Evolutionary conservation across 2,329 filamentous ascomycete species (phyloP).

Genomic region (Pyricularia pennisetigena): DNA sequence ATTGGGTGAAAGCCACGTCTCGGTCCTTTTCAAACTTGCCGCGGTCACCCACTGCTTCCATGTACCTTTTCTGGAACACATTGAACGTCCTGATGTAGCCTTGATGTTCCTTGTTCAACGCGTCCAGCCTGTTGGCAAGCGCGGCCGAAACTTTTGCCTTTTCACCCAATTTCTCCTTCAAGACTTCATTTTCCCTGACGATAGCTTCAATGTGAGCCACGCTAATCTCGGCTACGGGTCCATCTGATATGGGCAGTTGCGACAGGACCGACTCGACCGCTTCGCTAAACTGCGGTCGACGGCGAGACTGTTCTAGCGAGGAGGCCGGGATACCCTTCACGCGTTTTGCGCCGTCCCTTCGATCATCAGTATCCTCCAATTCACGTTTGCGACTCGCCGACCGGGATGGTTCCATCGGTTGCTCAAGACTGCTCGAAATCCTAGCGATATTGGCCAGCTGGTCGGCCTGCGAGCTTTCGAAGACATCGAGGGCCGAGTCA

Average conservation of each 20-base stretch:
- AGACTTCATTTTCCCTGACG: conserved; percentile 21
- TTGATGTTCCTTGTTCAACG: conserved; percentile 33
- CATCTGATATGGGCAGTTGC: conserved; percentile 1
- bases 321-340: neutral
- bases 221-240: conserved; percentile 16
- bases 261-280: conserved; percentile 8
- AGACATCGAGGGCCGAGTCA: conserved; percentile 38
- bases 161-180: conserved; percentile 25
- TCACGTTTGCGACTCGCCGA: conserved; percentile 29
- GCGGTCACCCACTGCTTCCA: conserved; percentile 41
- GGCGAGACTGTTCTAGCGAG: neutral
- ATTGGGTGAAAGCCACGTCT: conserved; percentile 19
- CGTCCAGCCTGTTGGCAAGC: conserved; percentile 26
- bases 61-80: conserved; percentile 34
- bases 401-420: conserved; percentile 6
- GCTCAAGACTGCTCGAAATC: conserved; percentile 11
- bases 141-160: conserved; percentile 15
- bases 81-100: conserved; percentile 33
- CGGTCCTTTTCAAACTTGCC: conserved; percentile 35
- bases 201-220: conserved; percentile 20
- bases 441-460: conserved; percentile 8
- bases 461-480: conserved; percentile 27
- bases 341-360: neutral
- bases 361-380: conserved; percentile 6
- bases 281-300: conserved; percentile 6